Evolutionary conservation across 2,329 filamentous ascomycete genomes (phyloP), one percentile per base, ranked within the genome.

Genomic region (Coniella vitis): DNA sequence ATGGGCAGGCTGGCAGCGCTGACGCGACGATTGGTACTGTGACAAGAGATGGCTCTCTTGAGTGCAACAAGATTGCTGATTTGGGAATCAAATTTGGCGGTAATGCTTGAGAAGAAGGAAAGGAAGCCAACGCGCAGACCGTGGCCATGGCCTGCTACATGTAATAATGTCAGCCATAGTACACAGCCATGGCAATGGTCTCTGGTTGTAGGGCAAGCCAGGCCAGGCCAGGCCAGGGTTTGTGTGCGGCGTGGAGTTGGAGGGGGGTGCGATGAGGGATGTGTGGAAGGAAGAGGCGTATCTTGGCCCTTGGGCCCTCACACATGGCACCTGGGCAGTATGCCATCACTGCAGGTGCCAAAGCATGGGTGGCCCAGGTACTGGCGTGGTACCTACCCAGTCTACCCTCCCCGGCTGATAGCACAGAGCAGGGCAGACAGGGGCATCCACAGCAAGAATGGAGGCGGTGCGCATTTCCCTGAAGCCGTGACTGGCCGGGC

Each of bases 11-110:
- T 65, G 68, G 69, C 70, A 68, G 62, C 64, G 72, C 75, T 78
- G 75, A 66, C 69, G 75, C 71, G 75, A 79, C 68, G 66, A 74
- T 74, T 75, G 29, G 69, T 71, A 74, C 77, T 76, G 77, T 76
- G 76, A 80, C 76, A 72, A 69, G 68, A 71, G 71, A 69, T 67
- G 64, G 76, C 71, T 76, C 75, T 76, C 68, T 71, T 51, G 62
- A n/a, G 62, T 29, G 25, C 25, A 29, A 67, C 51, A 72, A 69
- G 68, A 54, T 65, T 65, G 62, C 65, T 63, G 62, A 62, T 54
- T 61, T 64, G 60, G 25, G 60, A 57, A 62, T 64, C 62, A 61
- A 63, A 68, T 60, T 66, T 68, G 65, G 70, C 74, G 66, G 67
- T 74, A 69, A 72, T 75, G 69, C 65, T 71, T 71, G 69, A 63